Percentiles rank a stretch among this genome's conserved stretches.
Conservation (phyloP, 2,329 filamentous ascomycete genomes). For the Pseudovirgaria hyperparasitica region DNA sequence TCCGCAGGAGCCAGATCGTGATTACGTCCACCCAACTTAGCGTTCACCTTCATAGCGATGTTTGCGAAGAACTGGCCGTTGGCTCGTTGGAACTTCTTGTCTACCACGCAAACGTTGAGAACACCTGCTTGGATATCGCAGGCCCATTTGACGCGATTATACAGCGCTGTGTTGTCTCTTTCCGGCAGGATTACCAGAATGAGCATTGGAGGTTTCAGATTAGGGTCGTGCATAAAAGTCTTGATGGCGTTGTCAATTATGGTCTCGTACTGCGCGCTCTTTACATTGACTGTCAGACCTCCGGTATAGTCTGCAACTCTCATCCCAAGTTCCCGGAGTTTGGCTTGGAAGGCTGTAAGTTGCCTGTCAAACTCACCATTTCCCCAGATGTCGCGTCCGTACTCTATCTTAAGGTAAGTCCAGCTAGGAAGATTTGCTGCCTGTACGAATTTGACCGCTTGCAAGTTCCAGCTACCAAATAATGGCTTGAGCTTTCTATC, state of each 20-base stretch:
- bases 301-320: no score
- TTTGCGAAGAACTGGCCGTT: conserved; percentile 19
- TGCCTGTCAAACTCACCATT: no score
- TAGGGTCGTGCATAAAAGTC: no score
- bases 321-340: no score
- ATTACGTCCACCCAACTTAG: conserved; percentile 43
- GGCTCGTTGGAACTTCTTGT: conserved; percentile 28
- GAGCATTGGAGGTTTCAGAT: conserved; percentile 2
- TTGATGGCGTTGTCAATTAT: no score
- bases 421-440: conserved; percentile 6
- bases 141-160: conserved; percentile 5
- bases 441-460: conserved; percentile 9
- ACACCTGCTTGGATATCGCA: conserved; percentile 6
- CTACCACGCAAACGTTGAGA: conserved; percentile 6
- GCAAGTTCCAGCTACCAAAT: conserved; percentile 45
- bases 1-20: conserved; percentile 37
- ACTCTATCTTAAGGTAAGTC: conserved; percentile 9
- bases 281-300: no score
- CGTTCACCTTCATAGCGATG: conserved; percentile 43
- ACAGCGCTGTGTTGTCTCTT: conserved; percentile 5
- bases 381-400: no score
- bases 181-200: conserved; percentile 5
- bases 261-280: no score
- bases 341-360: no score
- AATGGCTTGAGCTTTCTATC: conserved; percentile 18